Conservation (phyloP, 176 grass and related monocot species). For the Eleusine coracana region DNA sequence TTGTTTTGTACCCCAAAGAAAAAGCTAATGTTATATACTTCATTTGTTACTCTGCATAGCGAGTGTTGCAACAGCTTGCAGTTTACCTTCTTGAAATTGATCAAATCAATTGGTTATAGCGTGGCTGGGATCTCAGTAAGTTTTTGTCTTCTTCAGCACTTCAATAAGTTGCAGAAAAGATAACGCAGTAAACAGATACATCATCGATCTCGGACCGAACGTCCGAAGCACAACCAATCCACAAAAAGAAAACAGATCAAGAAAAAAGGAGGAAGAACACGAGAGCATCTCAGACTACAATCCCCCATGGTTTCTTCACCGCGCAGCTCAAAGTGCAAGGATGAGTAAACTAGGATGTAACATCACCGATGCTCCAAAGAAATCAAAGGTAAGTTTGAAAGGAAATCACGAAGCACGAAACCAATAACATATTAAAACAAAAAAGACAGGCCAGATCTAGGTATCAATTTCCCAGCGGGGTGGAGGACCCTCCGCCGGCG, state of each 20-base stretch:
- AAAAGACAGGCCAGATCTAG: not conserved
- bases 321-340: conserved; percentile 55
- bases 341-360: conserved; percentile 50
- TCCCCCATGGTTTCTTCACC: conserved; percentile 51
- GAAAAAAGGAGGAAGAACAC: not conserved
- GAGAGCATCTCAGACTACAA: conserved; percentile 51
- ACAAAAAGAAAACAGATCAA: not conserved
- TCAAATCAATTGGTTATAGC: not conserved
- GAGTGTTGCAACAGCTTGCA: not conserved
- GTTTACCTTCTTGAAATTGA: not conserved
- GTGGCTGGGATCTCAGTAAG: not conserved
- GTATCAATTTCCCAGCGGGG: not conserved
- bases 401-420: not conserved
- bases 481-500: not conserved
- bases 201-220: not conserved
- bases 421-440: not conserved
- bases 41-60: not conserved
- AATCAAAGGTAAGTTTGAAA: not conserved
- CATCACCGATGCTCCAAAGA: conserved; percentile 40
- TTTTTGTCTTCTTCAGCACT: not conserved
- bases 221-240: not conserved
- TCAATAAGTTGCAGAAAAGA: not conserved
- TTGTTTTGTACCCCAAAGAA: not conserved
- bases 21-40: not conserved
- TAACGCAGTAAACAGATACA: not conserved